Evolutionary conservation across 345 rosid genomes (phyloP), one percentile per base, ranked within the genome.

Genomic region (Gynandropsis gynandra): DNA sequence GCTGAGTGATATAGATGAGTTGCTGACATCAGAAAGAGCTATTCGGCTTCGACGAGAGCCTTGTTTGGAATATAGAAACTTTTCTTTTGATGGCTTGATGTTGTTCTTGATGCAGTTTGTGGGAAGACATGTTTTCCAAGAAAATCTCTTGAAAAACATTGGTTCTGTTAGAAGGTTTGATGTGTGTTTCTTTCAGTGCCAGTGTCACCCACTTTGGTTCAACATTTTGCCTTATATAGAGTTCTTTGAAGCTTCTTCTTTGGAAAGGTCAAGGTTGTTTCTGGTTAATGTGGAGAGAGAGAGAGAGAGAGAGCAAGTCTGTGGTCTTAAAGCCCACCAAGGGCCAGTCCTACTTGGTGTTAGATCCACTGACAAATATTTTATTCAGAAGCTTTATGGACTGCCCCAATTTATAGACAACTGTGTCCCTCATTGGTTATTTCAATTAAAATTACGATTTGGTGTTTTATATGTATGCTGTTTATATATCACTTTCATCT

Each of bases 1-100:
- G 73, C 76, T 55, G 60, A 66, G 56, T 16, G 71, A 66, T 61
- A 66, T 59, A 45, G 65, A 46, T 66, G 71, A 59, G 31, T 59
- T 66, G 61, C 71, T 66, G 65, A 66, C 59, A 59, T 66, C 71
- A 0, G 71, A 66, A 60, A 66, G 14, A 42, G 53, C 59, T 20
- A 66, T 49, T 66, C 24, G 59, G 65, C 47, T 53, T 66, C 40
- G 65, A 9, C 47, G 52, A 59, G 71, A 66, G 65, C 41, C 48
- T 48, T 66, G 65, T 47, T 54, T 66, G 2, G 71, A 29, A 15
- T 59, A 54, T 0, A 24, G 56, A 41, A 59, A 45, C 53, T 34
- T 66, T 34, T 59, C 65, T 41, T 59, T 53, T 59, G 65, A 47
- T 66, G 65, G 52, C 15, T 36, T 34, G 59, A 32, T 53, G 41